A percentile compares a stretch with the other conserved stretches of the same genome.
Evolutionary conservation across 139 green algal genomes (phyloP).

Genomic region (Prasinococcaceae sp.): DNA sequence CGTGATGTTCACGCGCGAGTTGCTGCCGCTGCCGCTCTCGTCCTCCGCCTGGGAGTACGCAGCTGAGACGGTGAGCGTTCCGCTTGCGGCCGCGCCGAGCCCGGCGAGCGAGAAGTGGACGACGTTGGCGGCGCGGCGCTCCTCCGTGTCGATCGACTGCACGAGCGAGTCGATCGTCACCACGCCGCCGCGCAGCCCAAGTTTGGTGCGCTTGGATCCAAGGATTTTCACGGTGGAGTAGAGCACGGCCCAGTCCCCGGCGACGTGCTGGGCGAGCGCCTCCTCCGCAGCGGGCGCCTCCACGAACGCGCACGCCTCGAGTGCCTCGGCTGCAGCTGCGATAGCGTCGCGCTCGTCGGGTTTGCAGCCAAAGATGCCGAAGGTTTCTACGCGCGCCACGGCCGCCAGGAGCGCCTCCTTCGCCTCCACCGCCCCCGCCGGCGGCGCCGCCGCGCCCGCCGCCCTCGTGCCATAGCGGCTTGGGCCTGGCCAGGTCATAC

Average conservation of each 20-base stretch:
- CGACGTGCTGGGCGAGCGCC: slow-evolving; percentile 13
- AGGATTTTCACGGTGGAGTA: slow-evolving; percentile 67
- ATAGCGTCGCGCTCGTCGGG: neutral
- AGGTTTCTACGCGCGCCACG: no score
- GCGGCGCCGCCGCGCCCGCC: no score
- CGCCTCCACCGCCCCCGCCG: no score
- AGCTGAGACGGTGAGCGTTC: neutral
- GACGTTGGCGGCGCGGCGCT: slow-evolving; percentile 28
- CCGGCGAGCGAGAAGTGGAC: slow-evolving; percentile 46
- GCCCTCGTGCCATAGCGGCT: slow-evolving; percentile 18
- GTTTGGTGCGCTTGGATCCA: slow-evolving; percentile 53
- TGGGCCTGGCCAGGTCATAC: slow-evolving; percentile 5
- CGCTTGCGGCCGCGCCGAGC: slow-evolving; percentile 17
- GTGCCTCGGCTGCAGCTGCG: neutral
- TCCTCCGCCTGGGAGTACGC: neutral
- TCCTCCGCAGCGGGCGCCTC: neutral
- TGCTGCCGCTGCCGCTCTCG: neutral
- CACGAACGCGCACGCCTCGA: neutral
- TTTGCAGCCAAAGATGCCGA: neutral
- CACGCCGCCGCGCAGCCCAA: slow-evolving; percentile 61
- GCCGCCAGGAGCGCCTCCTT: no score
- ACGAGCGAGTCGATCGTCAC: slow-evolving; percentile 51
- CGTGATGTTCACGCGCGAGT: slow-evolving; percentile 38
- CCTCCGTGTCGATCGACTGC: slow-evolving; percentile 47
- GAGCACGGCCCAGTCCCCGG: slow-evolving; percentile 50